A percentile compares a stretch with the other conserved stretches of the same genome.
These are phyloP conservation scores for Rosellinia necatrix DNA, from an alignment of 2,329 filamentous ascomycete species.

Conservation along the genomic window DNA sequence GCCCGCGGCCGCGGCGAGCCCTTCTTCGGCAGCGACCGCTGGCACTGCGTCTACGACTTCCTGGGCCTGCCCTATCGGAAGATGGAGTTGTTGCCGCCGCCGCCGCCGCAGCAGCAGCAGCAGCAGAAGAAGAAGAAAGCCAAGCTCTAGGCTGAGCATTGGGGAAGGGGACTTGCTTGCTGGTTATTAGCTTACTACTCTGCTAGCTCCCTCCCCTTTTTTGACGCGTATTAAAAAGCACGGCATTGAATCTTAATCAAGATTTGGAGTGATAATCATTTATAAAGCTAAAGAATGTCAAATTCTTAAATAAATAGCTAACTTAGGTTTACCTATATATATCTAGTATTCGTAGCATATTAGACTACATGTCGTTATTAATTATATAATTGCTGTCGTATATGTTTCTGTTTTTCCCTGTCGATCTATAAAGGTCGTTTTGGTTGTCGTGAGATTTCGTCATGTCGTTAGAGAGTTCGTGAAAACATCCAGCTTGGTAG, in stretches of 20 bases:
- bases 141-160: slow-evolving; percentile 39
- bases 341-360: not conserved
- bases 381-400: slow-evolving; percentile 9
- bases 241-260: too few species aligned
- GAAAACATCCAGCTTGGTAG: not conserved
- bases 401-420: not conserved
- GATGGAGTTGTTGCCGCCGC: slow-evolving; percentile 49
- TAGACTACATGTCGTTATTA: not conserved
- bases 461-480: slow-evolving; percentile 8
- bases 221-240: too few species aligned
- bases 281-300: too few species aligned
- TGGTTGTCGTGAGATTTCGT: slow-evolving; percentile 17
- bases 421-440: slow-evolving; percentile 7
- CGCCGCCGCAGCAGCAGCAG: too few species aligned
- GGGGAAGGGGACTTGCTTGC: not conserved
- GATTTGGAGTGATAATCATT: too few species aligned
- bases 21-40: slow-evolving; percentile 79
- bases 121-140: too few species aligned
- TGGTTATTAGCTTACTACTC: too few species aligned
- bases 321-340: too few species aligned
- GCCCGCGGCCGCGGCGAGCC: slow-evolving; percentile 65
- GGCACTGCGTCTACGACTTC: slow-evolving; percentile 70
- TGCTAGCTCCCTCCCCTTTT: not conserved
- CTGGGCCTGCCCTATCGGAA: slow-evolving; percentile 65
- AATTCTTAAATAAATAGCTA: too few species aligned